Evolutionary conservation across 1,284 basidiomycete genomes (phyloP).

Genomic region (Marasmius fiardii): DNA sequence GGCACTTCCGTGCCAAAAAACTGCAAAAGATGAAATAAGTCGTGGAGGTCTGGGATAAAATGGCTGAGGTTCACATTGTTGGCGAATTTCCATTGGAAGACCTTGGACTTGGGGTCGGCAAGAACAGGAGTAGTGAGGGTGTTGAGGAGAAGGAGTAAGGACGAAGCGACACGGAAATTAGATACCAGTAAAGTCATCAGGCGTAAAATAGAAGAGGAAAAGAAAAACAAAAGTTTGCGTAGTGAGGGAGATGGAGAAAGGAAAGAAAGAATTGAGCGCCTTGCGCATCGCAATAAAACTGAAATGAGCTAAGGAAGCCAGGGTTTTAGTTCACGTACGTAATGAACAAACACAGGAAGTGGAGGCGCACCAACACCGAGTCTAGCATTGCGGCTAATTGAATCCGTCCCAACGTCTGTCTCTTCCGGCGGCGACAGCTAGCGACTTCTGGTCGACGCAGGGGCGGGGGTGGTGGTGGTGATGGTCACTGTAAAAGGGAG

Average conservation of each 20-base stretch:
- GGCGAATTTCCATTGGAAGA: conserved; percentile 16
- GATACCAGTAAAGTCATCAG: not conserved
- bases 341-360: not conserved
- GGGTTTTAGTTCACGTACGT: not conserved
- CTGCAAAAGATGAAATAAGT: not conserved
- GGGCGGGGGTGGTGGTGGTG: no score
- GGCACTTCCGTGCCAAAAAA: conserved; percentile 4
- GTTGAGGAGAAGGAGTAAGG: not conserved
- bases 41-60: not conserved
- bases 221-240: not conserved
- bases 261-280: not conserved
- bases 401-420: no score
- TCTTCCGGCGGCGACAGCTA: no score
- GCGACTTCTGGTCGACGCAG: no score
- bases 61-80: conserved; percentile 7
- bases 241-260: not conserved
- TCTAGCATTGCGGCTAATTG: no score
- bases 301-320: not conserved
- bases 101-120: conserved; percentile 2
- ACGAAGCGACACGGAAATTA: not conserved
- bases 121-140: not conserved
- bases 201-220: not conserved
- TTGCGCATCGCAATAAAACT: not conserved
- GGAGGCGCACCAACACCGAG: no score
- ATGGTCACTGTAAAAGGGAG: no score